Base-by-base conservation (phyloP, 345 rosid genomes). In the Camelina sativa region DNA sequence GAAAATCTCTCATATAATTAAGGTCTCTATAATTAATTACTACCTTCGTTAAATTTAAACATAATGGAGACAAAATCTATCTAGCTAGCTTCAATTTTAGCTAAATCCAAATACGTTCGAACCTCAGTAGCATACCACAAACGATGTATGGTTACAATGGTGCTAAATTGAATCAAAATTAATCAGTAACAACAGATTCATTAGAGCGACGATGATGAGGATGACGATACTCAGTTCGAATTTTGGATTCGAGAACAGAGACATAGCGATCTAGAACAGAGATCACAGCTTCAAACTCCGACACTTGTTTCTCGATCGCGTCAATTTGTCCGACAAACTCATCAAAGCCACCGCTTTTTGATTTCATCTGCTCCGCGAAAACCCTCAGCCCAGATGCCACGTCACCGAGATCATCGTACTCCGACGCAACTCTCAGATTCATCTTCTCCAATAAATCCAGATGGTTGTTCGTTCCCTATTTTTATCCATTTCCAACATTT, bases 391-490 rank as follows among this genome's bases (percentile, higher is more conserved):
- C 96, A 0, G 92, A 79, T 12, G 92, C 91, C 66, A 95, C 91
- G 60, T 89, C 97, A 9, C 91, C 97, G 7, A 90, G 80, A 28
- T 86, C 91, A 6, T 80, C 67, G 77, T 88, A 95, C 81, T 95
- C 97, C 30, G 89, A 79, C 0, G 86, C 80, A 43, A 95, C 91
- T 76, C 84, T 90, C 64, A 60, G 40, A 56, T 95, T 90, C 99
- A 92, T 90, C 85, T 89, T 90, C 91, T 87, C 93, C 85, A 92
- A 41, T 1, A 95, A 84, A 72, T 90, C 94, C 62, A 92, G 68
- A 23, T 79, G 76, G 72, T 80, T 88, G 66, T 70, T 90, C 69
- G 96, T 86, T 55, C 97, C 96, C 93, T 95, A 22, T 32, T 19
- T 38, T 11, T 34, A 12, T 62, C 10, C 30, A 60, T 10, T 73